Conservation (phyloP, 2,329 filamentous ascomycete species). For the Ambrosiella xylebori region DNA sequence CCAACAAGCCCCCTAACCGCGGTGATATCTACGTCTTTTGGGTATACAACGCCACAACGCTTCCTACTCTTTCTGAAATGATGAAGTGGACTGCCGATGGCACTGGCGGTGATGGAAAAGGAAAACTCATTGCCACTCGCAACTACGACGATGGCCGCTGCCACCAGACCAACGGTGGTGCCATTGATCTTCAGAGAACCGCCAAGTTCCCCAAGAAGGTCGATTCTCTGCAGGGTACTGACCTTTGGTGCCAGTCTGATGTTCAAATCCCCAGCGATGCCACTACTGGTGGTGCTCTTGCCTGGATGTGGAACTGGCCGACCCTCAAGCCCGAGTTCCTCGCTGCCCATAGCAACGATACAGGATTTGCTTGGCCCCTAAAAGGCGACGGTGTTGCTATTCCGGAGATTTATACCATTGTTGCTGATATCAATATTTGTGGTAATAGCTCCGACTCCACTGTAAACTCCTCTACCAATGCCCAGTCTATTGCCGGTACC, state of each 20-base stretch:
- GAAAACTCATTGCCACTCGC: conserved; percentile 56
- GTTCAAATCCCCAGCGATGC: conserved; percentile 54
- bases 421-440: conserved; percentile 25
- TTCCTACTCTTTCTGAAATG: conserved; percentile 42
- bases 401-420: conserved; percentile 27
- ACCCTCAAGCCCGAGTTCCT: conserved; percentile 31
- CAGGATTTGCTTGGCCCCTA: conserved; percentile 23
- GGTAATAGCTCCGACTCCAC: conserved; percentile 3
- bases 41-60: conserved; percentile 35
- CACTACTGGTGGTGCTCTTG: conserved; percentile 57
- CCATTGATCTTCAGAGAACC: conserved; percentile 43
- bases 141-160: conserved; percentile 85
- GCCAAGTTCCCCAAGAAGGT: conserved; percentile 32
- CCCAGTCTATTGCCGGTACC: conserved; percentile 14
- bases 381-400: conserved; percentile 13
- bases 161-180: conserved; percentile 53
- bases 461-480: neutral
- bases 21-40: conserved; percentile 64
- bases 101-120: conserved; percentile 62
- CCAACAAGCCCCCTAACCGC: conserved; percentile 44
- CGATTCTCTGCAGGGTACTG: conserved; percentile 35
- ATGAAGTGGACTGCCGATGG: conserved; percentile 71
- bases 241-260: conserved; percentile 68
- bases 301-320: conserved; percentile 97
- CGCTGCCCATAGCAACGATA: conserved; percentile 23